These are phyloP conservation scores for Mrakia blollopis DNA, from an alignment of 768 basidiomycete genomes.

Conservation along the genomic window DNA sequence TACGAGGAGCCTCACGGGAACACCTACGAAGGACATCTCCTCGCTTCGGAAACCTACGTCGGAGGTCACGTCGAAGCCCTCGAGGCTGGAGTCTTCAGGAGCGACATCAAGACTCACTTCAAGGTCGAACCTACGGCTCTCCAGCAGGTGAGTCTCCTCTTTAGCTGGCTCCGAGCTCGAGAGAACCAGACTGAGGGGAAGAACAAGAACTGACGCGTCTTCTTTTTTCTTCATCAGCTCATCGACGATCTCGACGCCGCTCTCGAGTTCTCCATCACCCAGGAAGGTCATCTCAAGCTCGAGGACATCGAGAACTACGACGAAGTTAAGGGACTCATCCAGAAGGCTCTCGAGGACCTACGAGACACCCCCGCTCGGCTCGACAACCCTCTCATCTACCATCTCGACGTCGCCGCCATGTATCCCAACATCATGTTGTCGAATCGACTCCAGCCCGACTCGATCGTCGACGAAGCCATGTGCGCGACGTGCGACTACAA, in stretches of 20 bases:
- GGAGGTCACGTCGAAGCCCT: conserved; percentile 98
- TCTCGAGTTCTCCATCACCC: conserved; percentile 75
- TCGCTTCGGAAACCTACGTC: conserved; percentile 96
- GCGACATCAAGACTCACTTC: conserved; percentile 91
- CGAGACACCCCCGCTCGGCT: conserved; percentile 82
- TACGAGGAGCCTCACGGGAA: conserved; percentile 88
- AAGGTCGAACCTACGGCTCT: conserved; percentile 84
- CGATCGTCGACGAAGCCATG: conserved; percentile 89
- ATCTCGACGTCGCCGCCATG: conserved; percentile 98
- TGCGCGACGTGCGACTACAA: conserved; percentile 99
- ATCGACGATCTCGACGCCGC: conserved; percentile 93
- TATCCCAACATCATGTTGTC: conserved; percentile 99
- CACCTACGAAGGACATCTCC: conserved; percentile 93
- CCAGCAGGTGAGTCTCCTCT: conserved; percentile 59
- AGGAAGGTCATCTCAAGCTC: conserved; percentile 67
- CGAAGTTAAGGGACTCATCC: conserved; percentile 77
- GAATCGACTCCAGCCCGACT: conserved; percentile 95
- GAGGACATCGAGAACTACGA: conserved; percentile 92
- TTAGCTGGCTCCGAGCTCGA: background rate
- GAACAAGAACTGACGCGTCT: background rate
- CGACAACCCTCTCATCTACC: conserved; percentile 95
- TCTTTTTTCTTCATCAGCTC: conserved; percentile 52
- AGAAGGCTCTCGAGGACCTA: conserved; percentile 71
- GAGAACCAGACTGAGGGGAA: background rate
- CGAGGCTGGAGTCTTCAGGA: conserved; percentile 96